Base-by-base conservation (phyloP, 345 rosid genomes). In the Xanthoceras sorbifolium region DNA sequence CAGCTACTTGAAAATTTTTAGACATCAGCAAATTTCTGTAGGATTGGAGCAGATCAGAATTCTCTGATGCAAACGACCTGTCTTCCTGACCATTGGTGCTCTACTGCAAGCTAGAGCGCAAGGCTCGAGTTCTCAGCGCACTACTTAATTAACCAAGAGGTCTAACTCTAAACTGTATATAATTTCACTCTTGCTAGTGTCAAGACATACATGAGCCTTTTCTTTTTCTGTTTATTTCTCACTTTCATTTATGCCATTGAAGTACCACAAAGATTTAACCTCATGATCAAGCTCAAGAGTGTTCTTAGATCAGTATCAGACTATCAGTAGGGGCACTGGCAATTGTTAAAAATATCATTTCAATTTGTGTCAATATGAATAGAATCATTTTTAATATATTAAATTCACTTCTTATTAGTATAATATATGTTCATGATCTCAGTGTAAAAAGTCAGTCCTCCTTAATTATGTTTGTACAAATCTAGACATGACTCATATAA, bases 111-210 rank as follows among this genome's bases (percentile, higher is more conserved):
- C 46, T 44, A 26, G 4, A 61, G 80, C 77, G 20, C 83, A 66
- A 44, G 74, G 80, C 77, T 73, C 74, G 80, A 80, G 80, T 76
- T 64, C 42, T 74, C 71, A 15, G 25, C 23, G 72, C 50, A 62
- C 77, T 67, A n/a, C n/a, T n/a, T n/a, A n/a, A n/a, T n/a, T 71
- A 59, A 50, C 52, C 34, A 44, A 71, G 61, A 60, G 71, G 64
- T 20, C 61, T 80, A 54, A 64, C 57, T 18, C 60, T 80, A 44
- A 65, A 23, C 20, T 57, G n/a, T n/a, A 31, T 28, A 57, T 59
- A 73, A 67, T 32, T 46, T 22, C 29, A 28, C 76, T 59, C 57
- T 64, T 70, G 40, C 14, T 23, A 20, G n/a, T 31, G 28, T 52
- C 61, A 64, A 3, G 4, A 25, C 32, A 6, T 5, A 60, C 29